Base-by-base conservation (phyloP, 2,329 filamentous ascomycete genomes). In the Ceratocystis ficicola region DNA sequence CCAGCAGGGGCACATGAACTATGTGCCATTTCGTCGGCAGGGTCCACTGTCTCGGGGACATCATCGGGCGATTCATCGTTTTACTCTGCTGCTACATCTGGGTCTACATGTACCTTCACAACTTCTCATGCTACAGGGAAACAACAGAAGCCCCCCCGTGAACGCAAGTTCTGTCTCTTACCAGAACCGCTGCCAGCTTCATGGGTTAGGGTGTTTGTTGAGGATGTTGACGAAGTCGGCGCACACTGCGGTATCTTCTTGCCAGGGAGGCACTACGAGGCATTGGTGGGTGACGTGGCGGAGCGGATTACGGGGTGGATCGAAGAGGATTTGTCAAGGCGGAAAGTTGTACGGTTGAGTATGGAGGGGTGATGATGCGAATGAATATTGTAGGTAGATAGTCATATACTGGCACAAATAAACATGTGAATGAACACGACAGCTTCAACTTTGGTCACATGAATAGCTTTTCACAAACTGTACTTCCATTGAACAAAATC, bases 221-320 rank as follows among this genome's bases (percentile, higher is more conserved):
- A 87, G 67, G 86, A 85, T 64, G 85, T 94, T 68, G 91, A 95
- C 72, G 89, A 95, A 74, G 88, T 95, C 0, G 86, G 84, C 5
- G 92, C 91, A 8, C 91, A 95, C 73, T 93, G 89, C 68, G 86
- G 88, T 0, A 77, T 96, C 63, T 96, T 95, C 76, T 83, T 89
- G 57, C 76, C 84, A 12, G 86, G 87, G 5, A 80, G 85, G 68
- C 86, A 89, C 66, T 93, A 94, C 72, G 87, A 91, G 70, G 76
- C 76, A 69, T 76, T 93, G n/a, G 85, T 93, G n/a, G 86, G 86
- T 0, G 87, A 92, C 73, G 86, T 90, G 2, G 86, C 83, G 2
- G 79, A 79, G 36, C 77, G 84, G 67, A 83, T 94, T 66, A 79
- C 85, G 69, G 77, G 78, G 20, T 94, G 89, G 89, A 82, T 90